phyloP scores from a whole-genome alignment of 169 alveolate genomes.

The Plasmodium relictum region DNA sequence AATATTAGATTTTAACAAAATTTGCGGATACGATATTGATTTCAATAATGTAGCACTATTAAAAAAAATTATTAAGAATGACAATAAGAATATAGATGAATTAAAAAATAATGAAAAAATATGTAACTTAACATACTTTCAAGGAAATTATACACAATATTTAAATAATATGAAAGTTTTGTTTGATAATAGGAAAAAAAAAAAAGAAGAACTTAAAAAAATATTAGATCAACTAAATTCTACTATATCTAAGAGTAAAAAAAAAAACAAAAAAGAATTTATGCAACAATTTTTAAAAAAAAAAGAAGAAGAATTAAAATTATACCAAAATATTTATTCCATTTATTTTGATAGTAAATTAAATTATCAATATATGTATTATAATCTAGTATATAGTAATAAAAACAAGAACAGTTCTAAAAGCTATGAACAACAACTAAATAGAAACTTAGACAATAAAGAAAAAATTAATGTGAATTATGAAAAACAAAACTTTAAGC shows the following conservation, averaged over 20 bases:
- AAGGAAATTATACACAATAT: slow-evolving; percentile 52
- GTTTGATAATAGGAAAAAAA: slow-evolving; percentile 54
- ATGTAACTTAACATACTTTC: slow-evolving; percentile 36
- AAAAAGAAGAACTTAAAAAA: slow-evolving; percentile 73
- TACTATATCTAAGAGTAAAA: slow-evolving; percentile 36
- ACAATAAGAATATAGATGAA: background rate
- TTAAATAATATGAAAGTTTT: slow-evolving; percentile 61
- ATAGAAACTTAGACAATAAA: background rate
- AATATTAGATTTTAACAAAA: slow-evolving; percentile 63
- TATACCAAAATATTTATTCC: slow-evolving; percentile 51
- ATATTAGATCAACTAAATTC: slow-evolving; percentile 59
- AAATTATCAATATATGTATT: slow-evolving; percentile 71
- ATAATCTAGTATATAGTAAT: slow-evolving; percentile 44
- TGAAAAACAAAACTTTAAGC: background rate
- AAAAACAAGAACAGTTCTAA: background rate
- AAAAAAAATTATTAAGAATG: slow-evolving; percentile 26
- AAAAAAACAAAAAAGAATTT: slow-evolving; percentile 70
- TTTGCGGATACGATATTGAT: slow-evolving; percentile 48
- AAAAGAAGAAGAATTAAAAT: slow-evolving; percentile 63
- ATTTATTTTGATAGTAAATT: slow-evolving; percentile 18
- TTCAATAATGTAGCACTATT: slow-evolving; percentile 31
- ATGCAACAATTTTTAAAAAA: slow-evolving; percentile 46
- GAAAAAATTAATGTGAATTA: background rate
- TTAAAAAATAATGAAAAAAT: background rate
- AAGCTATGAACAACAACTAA: background rate